phyloP scores from a whole-genome alignment of 805 yeast genomes.

The Helenozyma baotianmanensis region DNA sequence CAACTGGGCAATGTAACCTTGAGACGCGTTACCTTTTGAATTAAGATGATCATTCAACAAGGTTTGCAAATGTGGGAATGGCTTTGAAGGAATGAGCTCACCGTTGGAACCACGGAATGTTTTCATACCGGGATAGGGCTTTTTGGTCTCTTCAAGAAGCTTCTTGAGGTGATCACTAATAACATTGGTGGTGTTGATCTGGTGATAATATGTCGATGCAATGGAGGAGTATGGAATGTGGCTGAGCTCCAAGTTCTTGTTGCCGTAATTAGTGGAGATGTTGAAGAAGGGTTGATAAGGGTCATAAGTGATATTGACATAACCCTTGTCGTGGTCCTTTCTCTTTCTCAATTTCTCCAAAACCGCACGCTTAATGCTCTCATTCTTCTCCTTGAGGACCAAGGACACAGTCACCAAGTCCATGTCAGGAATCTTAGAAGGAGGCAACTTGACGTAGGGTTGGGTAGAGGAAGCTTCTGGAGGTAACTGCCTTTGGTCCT shows the following conservation, averaged over 20 bases:
- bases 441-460: constrained; percentile 82
- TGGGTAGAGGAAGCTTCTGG: constrained; percentile 42
- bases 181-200: constrained; percentile 57
- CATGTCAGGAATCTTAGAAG: constrained; percentile 90
- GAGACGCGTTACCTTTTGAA: constrained; percentile 18
- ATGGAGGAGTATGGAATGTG: constrained; percentile 81
- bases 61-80: constrained; percentile 46
- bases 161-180: constrained; percentile 38
- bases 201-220: constrained; percentile 59
- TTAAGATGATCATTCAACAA: constrained; percentile 26
- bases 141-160: constrained; percentile 40
- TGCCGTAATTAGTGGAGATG: constrained; percentile 49
- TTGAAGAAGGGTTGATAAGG: constrained; percentile 78
- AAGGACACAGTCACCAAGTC: constrained; percentile 79
- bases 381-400: constrained; percentile 69
- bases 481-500: constrained; percentile 12
- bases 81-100: constrained; percentile 42
- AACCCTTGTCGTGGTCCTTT: constrained; percentile 65
- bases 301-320: constrained; percentile 83
- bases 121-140: constrained; percentile 40
- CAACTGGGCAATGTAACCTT: constrained; percentile 35
- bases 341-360: constrained; percentile 75
- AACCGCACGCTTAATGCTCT: constrained; percentile 77
- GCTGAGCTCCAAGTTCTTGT: constrained; percentile 43
- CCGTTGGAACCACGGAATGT: constrained; percentile 50